Base-by-base conservation (phyloP, 2,329 filamentous ascomycete species). In the Aulographum hederae region DNA sequence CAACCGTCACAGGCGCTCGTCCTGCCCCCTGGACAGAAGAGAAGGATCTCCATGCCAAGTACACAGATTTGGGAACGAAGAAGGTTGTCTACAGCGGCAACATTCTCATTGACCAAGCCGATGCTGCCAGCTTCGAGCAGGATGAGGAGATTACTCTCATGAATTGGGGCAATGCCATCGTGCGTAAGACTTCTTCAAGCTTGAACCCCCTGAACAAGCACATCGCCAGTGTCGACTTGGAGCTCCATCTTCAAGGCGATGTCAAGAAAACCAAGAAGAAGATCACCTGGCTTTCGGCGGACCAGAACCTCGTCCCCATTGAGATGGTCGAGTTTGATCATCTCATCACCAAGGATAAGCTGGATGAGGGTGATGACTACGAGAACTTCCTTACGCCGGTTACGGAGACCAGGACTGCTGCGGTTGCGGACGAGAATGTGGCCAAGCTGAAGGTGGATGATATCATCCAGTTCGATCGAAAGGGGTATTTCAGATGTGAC, bases 181-280 rank as follows among this genome's bases (percentile, higher is more conserved):
- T 89, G 16, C 69, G 73, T 34, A 70, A 73, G 37, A 70, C 81
- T 38, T 49, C 45, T 13, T 50, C 70, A 60, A 54, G 63, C 39
- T 44, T 58, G 46, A 70, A 56, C 42, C 58, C 58, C 4, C 47
- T 62, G 18, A 53, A 56, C 13, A 62, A 62, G 32, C 60, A 69
- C 31, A 73, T 93, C 44, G 76, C 73, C 10, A 61, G 58, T 21
- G 64, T 93, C 25, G 77, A 78, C 35, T 63, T 89, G 33, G 81
- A 93, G 56, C 70, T 94, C n/a, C 78, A 95, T 54, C 69, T 94
- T 31, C 72, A 78, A 45, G 85, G 86, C 34, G 86, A 95, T 52
- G 80, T 95, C 54, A 93, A 92, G 65, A 77, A 80, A 48, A 95
- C 86, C 0, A 74, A 82, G 47, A 94, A 94, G 71, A 95, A 95